Conservation (phyloP, 1,139 yeast genomes). For the Debaryomyces fabryi region DNA sequence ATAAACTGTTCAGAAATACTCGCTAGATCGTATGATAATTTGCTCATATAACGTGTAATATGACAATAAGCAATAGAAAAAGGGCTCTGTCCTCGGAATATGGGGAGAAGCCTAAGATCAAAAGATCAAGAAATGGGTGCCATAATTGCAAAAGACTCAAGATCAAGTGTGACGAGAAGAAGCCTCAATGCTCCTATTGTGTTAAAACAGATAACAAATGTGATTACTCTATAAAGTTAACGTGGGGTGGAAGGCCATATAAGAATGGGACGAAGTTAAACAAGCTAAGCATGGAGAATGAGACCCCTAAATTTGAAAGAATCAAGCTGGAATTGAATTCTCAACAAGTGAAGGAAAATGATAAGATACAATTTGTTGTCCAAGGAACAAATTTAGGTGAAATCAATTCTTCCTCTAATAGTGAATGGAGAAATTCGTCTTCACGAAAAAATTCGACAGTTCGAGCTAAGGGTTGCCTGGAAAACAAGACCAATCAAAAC, state of each 20-base stretch:
- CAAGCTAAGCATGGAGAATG: slow-evolving; percentile 2
- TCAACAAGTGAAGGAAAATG: neutral
- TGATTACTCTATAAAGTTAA: slow-evolving; percentile 65
- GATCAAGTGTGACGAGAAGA: slow-evolving; percentile 71
- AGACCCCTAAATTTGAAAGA: neutral
- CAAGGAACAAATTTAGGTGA: neutral
- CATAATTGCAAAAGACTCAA: slow-evolving; percentile 69
- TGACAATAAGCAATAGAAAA: neutral
- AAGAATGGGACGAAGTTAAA: slow-evolving; percentile 41
- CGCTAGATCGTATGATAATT: slow-evolving; percentile 1
- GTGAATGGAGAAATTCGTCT: neutral
- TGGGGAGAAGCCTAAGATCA: slow-evolving; percentile 8
- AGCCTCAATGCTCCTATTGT: slow-evolving; percentile 69
- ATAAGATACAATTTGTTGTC: neutral
- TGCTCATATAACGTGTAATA: neutral
- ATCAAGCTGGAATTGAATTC: neutral
- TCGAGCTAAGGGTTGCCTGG: neutral
- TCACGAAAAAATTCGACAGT: neutral
- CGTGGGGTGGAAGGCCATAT: slow-evolving; percentile 81
- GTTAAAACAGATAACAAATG: slow-evolving; percentile 49
- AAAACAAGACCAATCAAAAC: neutral
- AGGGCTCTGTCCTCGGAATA: neutral
- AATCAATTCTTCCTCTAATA: neutral
- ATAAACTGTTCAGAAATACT: neutral
- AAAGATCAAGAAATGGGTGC: slow-evolving; percentile 55